These are phyloP conservation scores for Nepenthes mirabilis DNA, from an alignment of 148 eudicot species.

Conservation along the genomic window DNA sequence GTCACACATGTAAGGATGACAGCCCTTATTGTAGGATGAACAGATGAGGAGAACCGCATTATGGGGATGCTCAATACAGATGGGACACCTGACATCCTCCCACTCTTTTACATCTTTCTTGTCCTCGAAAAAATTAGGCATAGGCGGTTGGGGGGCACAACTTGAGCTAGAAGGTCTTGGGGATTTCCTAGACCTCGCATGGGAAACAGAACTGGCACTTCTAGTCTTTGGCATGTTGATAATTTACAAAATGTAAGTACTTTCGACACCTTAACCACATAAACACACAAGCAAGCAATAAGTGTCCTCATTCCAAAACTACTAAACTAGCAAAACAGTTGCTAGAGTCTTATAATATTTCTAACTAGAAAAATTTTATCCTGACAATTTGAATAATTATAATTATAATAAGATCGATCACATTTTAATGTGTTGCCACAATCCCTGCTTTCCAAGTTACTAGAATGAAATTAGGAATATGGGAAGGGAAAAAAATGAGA, in stretches of 20 bases:
- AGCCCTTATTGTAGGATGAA: conserved; percentile 76
- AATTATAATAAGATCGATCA: too few species aligned
- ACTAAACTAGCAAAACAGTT: too few species aligned
- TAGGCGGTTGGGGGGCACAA: conserved; percentile 20
- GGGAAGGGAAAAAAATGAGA: too few species aligned
- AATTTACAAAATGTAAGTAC: not conserved
- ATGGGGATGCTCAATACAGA: conserved; percentile 98
- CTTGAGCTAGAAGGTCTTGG: conserved; percentile 53
- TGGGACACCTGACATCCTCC: conserved; percentile 96
- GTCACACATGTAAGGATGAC: conserved; percentile 94
- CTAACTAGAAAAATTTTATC: too few species aligned
- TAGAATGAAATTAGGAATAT: too few species aligned
- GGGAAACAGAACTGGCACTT: conserved; percentile 56
- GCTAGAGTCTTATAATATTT: too few species aligned
- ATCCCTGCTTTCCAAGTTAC: too few species aligned
- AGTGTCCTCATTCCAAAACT: not conserved
- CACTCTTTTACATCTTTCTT: conserved; percentile 57
- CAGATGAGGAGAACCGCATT: conserved; percentile 85
- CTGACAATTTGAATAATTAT: too few species aligned
- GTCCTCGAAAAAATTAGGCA: conserved; percentile 24
- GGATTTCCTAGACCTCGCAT: conserved; percentile 44
- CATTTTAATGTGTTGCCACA: too few species aligned
- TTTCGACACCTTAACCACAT: not conserved
- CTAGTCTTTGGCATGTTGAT: conserved; percentile 58
- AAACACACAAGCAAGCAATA: not conserved